These are phyloP conservation scores for Serendipita vermifera DNA, from an alignment of 768 basidiomycete species.

Conservation along the genomic window DNA sequence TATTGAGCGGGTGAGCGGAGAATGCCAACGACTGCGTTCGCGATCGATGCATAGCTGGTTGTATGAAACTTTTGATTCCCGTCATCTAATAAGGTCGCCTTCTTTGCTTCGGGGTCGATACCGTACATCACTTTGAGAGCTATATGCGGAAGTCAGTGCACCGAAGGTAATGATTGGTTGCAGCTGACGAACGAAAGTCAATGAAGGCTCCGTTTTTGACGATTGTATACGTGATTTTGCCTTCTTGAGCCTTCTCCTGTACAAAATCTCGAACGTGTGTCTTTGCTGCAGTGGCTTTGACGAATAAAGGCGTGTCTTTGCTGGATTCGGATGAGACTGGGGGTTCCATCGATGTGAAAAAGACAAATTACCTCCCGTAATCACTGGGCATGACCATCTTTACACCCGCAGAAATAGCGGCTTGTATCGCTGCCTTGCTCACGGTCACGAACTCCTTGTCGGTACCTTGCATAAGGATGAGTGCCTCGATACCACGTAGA, in stretches of 20 bases:
- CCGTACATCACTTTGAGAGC: neutral
- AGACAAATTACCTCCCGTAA: neutral
- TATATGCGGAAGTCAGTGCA: neutral
- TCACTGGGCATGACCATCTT: neutral
- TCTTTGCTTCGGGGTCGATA: neutral
- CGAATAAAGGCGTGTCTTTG: neutral
- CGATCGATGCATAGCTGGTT: neutral
- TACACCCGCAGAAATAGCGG: neutral
- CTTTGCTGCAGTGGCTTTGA: neutral
- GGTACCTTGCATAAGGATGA: neutral
- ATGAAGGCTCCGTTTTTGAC: neutral
- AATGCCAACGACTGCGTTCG: neutral
- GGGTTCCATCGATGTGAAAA: neutral
- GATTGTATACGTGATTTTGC: neutral
- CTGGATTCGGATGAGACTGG: neutral
- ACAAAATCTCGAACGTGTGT: neutral
- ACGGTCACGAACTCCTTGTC: neutral
- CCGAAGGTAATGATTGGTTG: neutral
- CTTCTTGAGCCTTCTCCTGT: neutral
- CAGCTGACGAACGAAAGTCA: constrained; percentile 1
- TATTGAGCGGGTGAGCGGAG: neutral
- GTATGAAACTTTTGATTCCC: constrained; percentile 3
- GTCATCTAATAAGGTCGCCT: neutral
- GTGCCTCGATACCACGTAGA: neutral
- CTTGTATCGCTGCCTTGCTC: neutral